Evolutionary conservation across 2,329 filamentous ascomycete genomes (phyloP).

Genomic region (Diaporthe sp.): DNA sequence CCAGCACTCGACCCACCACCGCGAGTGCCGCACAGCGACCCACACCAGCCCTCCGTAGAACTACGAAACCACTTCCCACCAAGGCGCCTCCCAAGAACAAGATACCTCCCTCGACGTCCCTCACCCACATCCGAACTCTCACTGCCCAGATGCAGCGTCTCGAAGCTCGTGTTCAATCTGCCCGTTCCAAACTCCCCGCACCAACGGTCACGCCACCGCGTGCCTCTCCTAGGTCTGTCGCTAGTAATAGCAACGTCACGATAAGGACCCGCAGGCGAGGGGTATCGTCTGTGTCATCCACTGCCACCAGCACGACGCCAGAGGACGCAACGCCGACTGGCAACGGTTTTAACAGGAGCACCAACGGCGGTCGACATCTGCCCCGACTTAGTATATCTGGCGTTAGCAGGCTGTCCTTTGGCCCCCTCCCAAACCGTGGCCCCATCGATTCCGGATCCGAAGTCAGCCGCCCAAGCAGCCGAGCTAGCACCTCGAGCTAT

Average conservation of each 20-base stretch:
- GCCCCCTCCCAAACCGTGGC: constrained; percentile 66
- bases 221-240: constrained; percentile 76
- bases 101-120: constrained; percentile 75
- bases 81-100: constrained; percentile 61
- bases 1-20: constrained; percentile 56
- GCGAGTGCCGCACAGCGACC: constrained; percentile 60
- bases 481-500: constrained; percentile 73
- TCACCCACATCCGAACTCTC: constrained; percentile 92
- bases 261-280: constrained; percentile 80
- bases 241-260: constrained; percentile 63
- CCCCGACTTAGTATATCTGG: constrained; percentile 73
- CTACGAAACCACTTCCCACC: constrained; percentile 59
- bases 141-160: constrained; percentile 98
- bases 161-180: constrained; percentile 92
- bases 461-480: constrained; percentile 79
- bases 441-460: constrained; percentile 57
- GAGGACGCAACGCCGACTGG: constrained; percentile 67
- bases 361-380: constrained; percentile 61
- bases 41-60: constrained; percentile 60
- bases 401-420: constrained; percentile 73
- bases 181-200: constrained; percentile 90
- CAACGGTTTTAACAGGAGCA: constrained; percentile 49
- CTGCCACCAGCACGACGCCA: constrained; percentile 53
- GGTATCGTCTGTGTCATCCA: constrained; percentile 68
- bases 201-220: constrained; percentile 84